Conservation (phyloP, 2,329 filamentous ascomycete genomes). For the Dothiorella sarmentorum region DNA sequence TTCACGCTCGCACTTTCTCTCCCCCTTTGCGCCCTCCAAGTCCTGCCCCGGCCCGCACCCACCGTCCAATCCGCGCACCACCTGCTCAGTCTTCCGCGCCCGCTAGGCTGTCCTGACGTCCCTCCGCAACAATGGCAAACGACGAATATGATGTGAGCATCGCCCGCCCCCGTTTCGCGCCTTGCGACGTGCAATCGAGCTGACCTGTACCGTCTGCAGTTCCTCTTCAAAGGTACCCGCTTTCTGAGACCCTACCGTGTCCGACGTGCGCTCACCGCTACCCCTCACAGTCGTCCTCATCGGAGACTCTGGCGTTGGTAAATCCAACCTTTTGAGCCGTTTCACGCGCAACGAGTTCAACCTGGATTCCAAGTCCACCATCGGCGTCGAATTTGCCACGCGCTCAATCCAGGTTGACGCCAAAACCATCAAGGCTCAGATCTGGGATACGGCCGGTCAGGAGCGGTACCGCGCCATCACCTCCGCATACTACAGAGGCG, state of each 20-base stretch:
- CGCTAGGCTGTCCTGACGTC: neutral
- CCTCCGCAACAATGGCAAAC: constrained; percentile 73
- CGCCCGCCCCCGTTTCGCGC: constrained; percentile 27
- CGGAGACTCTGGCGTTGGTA: constrained; percentile 98
- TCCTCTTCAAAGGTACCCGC: constrained; percentile 91
- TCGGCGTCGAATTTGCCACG: constrained; percentile 98
- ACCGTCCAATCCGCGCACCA: neutral
- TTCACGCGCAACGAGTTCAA: constrained; percentile 99
- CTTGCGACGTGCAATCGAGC: constrained; percentile 22
- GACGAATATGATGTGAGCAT: constrained; percentile 97
- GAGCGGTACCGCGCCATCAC: constrained; percentile 99
- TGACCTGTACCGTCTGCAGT: constrained; percentile 56
- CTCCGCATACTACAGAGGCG: constrained; percentile 97
- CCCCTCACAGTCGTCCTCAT: constrained; percentile 79
- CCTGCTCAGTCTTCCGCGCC: neutral
- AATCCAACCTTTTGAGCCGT: constrained; percentile 98
- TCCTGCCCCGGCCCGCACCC: neutral
- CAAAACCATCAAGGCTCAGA: constrained; percentile 99
- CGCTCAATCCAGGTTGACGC: constrained; percentile 97
- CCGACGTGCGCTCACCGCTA: constrained; percentile 32
- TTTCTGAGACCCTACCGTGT: constrained; percentile 22
- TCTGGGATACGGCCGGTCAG: constrained; percentile 99
- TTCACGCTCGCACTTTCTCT: constrained; percentile 25
- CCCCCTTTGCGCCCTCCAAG: constrained; percentile 1
- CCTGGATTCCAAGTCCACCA: constrained; percentile 98